Base-by-base conservation (phyloP, 768 basidiomycete species). In the Auricularia sp. region DNA sequence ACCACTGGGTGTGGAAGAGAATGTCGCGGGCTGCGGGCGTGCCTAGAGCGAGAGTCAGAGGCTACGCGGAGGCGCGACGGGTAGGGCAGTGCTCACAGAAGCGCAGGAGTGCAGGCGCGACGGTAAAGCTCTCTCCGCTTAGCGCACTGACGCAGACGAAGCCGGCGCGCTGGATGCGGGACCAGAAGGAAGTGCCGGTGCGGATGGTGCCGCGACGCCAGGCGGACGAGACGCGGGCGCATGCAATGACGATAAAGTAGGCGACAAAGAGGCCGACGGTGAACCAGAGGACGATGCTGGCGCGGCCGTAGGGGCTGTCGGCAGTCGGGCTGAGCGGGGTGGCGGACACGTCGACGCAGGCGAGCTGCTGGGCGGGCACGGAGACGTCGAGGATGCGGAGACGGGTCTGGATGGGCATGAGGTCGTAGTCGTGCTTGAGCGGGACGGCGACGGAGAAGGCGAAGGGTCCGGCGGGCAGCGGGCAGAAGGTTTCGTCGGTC, bases 1-100 rank as follows among this genome's bases (percentile, higher is more conserved):
- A 92, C 89, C 91, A 98, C 69, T 97, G 94, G 0, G 94, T 90
- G 71, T 95, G 93, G 74, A 93, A 90, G 62, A 98, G 83, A 62
- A 99, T 82, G 74, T 99, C 97, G 63, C 94, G 81, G 77, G 95
- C 77, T 5, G 93, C 92, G 2, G 97, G 96, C 0, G 97, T 96
- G 69, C 89, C 94, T 94, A 67, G 7, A 33, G 56, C 65, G 35
- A 8, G 21, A 14, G 47, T 51, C 16, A 51, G 47, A 18, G 47
- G 47, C 47, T 16, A 21, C 2, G 47, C 10, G 47, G 18, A 18
- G 16, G 21, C 21, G 47, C 21, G 10, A 16, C 64, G 63, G 44
- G 54, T 56, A 64, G 61, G 33, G 61, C 62, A 67, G 37, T 62
- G 79, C 90, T 71, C 73, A 94, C 94, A 87, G 72, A 94, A 98